These are phyloP conservation scores for Epichloe brachyelytri DNA, from an alignment of 2,329 filamentous ascomycete genomes.

Conservation along the genomic window DNA sequence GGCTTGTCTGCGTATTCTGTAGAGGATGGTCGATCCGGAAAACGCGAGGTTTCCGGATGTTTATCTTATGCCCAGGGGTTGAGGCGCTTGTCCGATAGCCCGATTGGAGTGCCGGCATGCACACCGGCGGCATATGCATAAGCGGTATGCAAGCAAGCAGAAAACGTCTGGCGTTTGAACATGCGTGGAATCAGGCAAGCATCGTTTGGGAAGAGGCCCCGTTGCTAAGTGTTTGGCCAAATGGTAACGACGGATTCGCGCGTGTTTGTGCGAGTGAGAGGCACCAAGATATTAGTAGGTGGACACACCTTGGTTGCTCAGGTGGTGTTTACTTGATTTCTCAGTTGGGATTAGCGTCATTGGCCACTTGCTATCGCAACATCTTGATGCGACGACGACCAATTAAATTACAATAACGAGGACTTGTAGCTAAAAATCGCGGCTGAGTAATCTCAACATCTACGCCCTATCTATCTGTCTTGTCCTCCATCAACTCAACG, in stretches of 20 bases:
- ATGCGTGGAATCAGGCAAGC: not conserved
- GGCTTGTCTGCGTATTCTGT: not conserved
- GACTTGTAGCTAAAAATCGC: too few relatives aligned
- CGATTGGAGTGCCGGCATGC: not conserved
- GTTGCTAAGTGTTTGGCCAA: not conserved
- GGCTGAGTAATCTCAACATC: not conserved
- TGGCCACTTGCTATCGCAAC: not conserved
- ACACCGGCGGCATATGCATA: not conserved
- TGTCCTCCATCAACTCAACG: not conserved
- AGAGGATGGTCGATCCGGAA: not conserved
- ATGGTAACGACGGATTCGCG: not conserved
- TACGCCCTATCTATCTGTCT: not conserved
- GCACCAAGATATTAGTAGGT: too few relatives aligned
- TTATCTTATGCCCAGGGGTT: not conserved
- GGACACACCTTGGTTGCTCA: not conserved
- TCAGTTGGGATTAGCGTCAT: slow-evolving; percentile 1
- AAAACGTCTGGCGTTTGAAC: not conserved
- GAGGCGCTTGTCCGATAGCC: not conserved
- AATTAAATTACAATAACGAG: too few relatives aligned
- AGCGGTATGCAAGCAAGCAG: too few relatives aligned
- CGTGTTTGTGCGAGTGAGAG: not conserved
- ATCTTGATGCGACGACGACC: not conserved
- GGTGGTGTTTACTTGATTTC: slow-evolving; percentile 6
- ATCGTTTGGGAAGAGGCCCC: not conserved
- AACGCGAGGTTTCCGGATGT: too few relatives aligned